Evolutionary conservation across 2,329 filamentous ascomycete species (phyloP).

Genomic region (Sclerotinia sclerotiorum): DNA sequence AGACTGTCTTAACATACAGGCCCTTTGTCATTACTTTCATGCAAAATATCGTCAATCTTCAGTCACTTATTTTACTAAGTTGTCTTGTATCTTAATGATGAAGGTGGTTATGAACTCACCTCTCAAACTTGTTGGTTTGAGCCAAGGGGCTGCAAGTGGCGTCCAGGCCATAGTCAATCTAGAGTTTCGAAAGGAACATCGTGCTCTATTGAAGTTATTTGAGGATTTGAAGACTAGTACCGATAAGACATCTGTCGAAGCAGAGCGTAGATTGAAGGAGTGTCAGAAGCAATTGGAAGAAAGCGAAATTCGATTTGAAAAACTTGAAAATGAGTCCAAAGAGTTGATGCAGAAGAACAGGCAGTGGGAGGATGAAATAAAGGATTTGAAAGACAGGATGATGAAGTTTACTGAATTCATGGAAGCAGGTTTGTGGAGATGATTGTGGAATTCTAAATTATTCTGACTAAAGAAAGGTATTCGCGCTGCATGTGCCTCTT

Average conservation of each 20-base stretch:
- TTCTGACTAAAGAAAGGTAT: neutral
- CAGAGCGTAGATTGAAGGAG: conserved; percentile 2
- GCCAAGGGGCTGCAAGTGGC: neutral
- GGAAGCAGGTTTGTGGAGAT: neutral
- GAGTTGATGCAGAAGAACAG: neutral
- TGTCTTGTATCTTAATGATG: neutral
- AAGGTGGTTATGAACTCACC: neutral
- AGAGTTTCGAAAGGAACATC: conserved; percentile 13
- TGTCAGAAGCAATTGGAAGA: conserved; percentile 1
- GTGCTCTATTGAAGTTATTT: neutral
- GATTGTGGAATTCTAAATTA: neutral
- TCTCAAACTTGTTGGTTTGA: conserved; percentile 11
- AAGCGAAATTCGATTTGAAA: conserved; percentile 7
- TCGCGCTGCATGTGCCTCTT: neutral
- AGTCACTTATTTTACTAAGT: neutral
- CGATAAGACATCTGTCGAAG: conserved; percentile 5
- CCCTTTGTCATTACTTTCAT: neutral
- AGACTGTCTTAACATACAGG: neutral
- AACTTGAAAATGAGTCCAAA: neutral
- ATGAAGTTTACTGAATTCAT: neutral
- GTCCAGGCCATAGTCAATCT: neutral
- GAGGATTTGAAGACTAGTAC: neutral
- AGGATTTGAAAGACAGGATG: neutral
- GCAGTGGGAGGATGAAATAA: neutral
- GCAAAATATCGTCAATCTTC: neutral